A percentile compares a stretch with the other conserved stretches of the same genome.
Evolutionary conservation across 164 flowering plant genomes (phyloP).

Genomic region (Magnolia sinica): DNA sequence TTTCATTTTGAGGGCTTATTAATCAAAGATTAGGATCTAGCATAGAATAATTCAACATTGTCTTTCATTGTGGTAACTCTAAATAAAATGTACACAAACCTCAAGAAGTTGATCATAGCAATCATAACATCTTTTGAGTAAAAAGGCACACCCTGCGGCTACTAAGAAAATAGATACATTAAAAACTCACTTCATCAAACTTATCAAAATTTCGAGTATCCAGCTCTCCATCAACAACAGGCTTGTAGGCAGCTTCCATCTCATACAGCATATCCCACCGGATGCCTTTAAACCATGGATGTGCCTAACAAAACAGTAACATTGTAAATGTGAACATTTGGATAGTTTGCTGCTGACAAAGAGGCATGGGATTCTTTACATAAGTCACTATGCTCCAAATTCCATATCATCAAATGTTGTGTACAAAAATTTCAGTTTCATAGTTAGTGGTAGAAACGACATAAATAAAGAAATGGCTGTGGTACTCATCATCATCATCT

Average conservation of each 20-base stretch:
- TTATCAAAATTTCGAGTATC: slow-evolving; percentile 84
- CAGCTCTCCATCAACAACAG: slow-evolving; percentile 59
- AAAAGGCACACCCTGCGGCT: too few relatives aligned
- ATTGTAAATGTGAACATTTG: not conserved
- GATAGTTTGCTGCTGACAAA: not conserved
- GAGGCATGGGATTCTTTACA: not conserved
- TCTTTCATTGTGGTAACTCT: too few relatives aligned
- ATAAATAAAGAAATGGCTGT: too few relatives aligned
- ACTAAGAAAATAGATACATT: too few relatives aligned
- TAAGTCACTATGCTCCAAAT: not conserved
- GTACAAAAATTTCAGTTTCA: not conserved
- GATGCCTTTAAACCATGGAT: slow-evolving; percentile 62
- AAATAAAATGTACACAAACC: too few relatives aligned
- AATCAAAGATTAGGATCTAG: too few relatives aligned
- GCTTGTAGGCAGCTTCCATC: slow-evolving; percentile 75
- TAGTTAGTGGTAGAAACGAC: not conserved
- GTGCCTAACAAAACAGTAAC: slow-evolving; percentile 40
- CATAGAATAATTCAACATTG: too few relatives aligned
- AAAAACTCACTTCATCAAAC: slow-evolving; percentile 61
- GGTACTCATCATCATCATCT: too few relatives aligned
- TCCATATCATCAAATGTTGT: not conserved
- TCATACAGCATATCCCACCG: slow-evolving; percentile 72
- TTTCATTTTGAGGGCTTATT: too few relatives aligned
- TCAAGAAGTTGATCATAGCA: too few relatives aligned
- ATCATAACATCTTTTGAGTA: too few relatives aligned